phyloP scores from a whole-genome alignment of 192 early-diverging fungal species.

The Umbelopsis vinacea region DNA sequence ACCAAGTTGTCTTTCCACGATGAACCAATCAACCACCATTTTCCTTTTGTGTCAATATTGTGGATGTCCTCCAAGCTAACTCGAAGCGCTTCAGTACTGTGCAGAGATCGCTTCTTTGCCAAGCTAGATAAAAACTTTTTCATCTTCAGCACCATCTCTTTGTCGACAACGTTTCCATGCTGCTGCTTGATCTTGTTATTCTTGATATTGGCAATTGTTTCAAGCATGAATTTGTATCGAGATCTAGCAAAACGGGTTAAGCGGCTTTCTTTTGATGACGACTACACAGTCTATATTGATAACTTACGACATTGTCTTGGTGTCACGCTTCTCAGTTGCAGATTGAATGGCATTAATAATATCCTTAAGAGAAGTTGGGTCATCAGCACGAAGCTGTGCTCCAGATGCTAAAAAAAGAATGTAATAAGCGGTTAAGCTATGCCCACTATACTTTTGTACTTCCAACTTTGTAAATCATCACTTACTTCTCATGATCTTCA shows the following conservation, averaged over 20 bases:
- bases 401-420: constrained; percentile 61
- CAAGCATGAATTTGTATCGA: constrained; percentile 92
- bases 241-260: constrained; percentile 41
- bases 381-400: constrained; percentile 86
- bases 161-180: constrained; percentile 52
- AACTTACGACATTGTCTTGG: constrained; percentile 45
- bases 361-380: constrained; percentile 89
- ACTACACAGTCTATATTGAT: constrained; percentile 28
- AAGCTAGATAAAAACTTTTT: constrained; percentile 81
- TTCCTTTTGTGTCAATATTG: constrained; percentile 81
- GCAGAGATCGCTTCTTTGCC: constrained; percentile 55
- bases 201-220: constrained; percentile 90
- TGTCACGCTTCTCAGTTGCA: constrained; percentile 50
- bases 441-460: neutral
- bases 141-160: constrained; percentile 70
- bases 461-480: constrained; percentile 1
- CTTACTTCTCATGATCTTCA: constrained; percentile 77
- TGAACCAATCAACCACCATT: constrained; percentile 98
- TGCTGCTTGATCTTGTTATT: constrained; percentile 83
- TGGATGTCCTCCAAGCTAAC: constrained; percentile 87
- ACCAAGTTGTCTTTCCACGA: constrained; percentile 85
- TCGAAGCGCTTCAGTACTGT: constrained; percentile 76
- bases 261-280: constrained; percentile 40
- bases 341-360: constrained; percentile 78
- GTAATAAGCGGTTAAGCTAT: neutral